These are phyloP conservation scores for Pezicula neosporulosa DNA, from an alignment of 2,329 filamentous ascomycete genomes.

Conservation along the genomic window DNA sequence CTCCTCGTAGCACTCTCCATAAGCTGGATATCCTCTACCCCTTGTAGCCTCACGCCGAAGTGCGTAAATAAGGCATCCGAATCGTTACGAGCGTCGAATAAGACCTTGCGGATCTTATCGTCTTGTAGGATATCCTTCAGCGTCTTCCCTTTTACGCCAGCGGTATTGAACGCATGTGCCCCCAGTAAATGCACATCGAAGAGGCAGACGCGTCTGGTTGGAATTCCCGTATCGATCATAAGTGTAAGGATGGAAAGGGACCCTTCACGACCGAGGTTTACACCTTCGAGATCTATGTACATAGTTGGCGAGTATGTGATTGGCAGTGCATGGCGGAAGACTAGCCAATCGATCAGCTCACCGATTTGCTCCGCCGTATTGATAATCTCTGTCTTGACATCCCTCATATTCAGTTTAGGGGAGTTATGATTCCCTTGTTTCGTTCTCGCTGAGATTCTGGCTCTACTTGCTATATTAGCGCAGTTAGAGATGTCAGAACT, in stretches of 20 bases:
- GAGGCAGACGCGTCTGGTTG: conserved; percentile 17
- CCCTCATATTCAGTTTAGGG: too few relatives aligned
- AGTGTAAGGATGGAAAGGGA: conserved; percentile 22
- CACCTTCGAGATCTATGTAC: too few relatives aligned
- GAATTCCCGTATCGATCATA: conserved; percentile 33
- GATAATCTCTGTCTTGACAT: too few relatives aligned
- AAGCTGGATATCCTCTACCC: background rate
- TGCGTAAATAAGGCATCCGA: conserved; percentile 49
- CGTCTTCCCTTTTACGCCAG: conserved; percentile 14
- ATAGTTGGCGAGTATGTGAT: too few relatives aligned
- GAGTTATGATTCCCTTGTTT: too few relatives aligned
- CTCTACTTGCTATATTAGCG: too few relatives aligned
- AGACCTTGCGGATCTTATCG: conserved; percentile 17
- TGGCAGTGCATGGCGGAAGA: too few relatives aligned
- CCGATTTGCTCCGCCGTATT: too few relatives aligned
- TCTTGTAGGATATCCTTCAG: conserved; percentile 28
- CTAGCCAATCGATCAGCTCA: too few relatives aligned
- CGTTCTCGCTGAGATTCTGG: too few relatives aligned
- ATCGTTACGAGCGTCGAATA: conserved; percentile 57
- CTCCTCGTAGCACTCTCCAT: conserved; percentile 9
- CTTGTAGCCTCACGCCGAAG: conserved; percentile 20
- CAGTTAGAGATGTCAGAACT: too few relatives aligned
- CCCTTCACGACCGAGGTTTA: conserved; percentile 17
- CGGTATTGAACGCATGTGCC: conserved; percentile 22
- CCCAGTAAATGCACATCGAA: conserved; percentile 28